These are phyloP conservation scores for Penicillium sp. DNA, from an alignment of 2,329 filamentous ascomycete genomes.

Conservation along the genomic window DNA sequence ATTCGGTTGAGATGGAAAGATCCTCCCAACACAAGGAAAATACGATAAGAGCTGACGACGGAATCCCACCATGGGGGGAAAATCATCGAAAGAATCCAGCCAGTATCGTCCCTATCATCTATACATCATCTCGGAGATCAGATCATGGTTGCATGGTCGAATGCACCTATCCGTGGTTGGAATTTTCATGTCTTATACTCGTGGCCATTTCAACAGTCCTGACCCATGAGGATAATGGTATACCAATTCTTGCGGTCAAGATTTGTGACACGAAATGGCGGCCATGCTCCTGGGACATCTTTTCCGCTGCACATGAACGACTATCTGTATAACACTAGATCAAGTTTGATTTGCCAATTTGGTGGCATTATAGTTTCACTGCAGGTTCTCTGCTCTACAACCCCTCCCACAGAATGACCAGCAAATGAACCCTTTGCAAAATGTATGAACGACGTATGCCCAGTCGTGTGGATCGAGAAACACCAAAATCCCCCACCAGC, in stretches of 20 bases:
- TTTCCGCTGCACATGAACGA: constrained; percentile 21
- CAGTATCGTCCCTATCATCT: not conserved
- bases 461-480: not conserved
- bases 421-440: constrained; percentile 7
- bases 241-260: not conserved
- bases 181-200: constrained; percentile 5
- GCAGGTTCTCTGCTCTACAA: not conserved
- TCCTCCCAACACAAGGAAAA: not conserved
- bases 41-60: constrained; percentile 1
- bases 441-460: not conserved
- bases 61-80: not conserved
- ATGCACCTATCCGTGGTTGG: constrained; percentile 24
- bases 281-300: constrained; percentile 33
- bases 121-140: constrained; percentile 15
- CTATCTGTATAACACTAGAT: constrained; percentile 4
- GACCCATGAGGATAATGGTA: not conserved
- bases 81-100: not conserved
- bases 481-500: constrained; percentile 9
- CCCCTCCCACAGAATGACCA: not conserved
- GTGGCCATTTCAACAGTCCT: not conserved
- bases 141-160: constrained; percentile 16
- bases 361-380: constrained; percentile 5
- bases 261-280: constrained; percentile 27
- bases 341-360: constrained; percentile 13
- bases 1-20: constrained; percentile 16